Evolutionary conservation across 441 rosid genomes (phyloP).

Genomic region (Omphalea diandra): DNA sequence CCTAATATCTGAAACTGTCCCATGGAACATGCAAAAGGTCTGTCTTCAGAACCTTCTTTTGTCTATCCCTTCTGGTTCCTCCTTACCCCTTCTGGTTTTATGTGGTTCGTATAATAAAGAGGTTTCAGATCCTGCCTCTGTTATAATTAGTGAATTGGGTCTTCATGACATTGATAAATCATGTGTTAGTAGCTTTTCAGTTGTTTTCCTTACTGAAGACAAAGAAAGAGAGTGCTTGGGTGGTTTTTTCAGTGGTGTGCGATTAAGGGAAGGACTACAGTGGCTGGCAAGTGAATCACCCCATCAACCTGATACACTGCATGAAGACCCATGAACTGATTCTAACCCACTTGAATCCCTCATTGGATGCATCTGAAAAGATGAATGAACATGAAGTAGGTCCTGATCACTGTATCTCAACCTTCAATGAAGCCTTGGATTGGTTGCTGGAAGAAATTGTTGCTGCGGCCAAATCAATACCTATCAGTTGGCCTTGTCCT

Average conservation of each 20-base stretch:
- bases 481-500: constrained; percentile 76
- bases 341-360: constrained; percentile 51
- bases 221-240: constrained; percentile 35
- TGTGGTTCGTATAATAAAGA: constrained; percentile 45
- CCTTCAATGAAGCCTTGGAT: constrained; percentile 82
- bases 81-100: constrained; percentile 76
- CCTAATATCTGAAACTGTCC: constrained; percentile 56
- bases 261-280: constrained; percentile 67
- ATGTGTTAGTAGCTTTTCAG: constrained; percentile 46
- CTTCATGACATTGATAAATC: constrained; percentile 68
- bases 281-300: constrained; percentile 88
- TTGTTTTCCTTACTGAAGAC: constrained; percentile 59
- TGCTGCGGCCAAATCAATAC: constrained; percentile 63
- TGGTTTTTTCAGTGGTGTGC: constrained; percentile 65
- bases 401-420: constrained; percentile 65
- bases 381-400: constrained; percentile 45
- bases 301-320: constrained; percentile 57
- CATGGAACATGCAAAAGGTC: constrained; percentile 61
- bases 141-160: constrained; percentile 49
- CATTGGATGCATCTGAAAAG: constrained; percentile 49
- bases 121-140: constrained; percentile 42
- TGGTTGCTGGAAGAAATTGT: constrained; percentile 46
- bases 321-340: constrained; percentile 57
- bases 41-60: constrained; percentile 56
- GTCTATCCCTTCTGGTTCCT: constrained; percentile 63